Conservation (phyloP, 495 filamentous ascomycete genomes). For the Clavariopsis aquatica region DNA sequence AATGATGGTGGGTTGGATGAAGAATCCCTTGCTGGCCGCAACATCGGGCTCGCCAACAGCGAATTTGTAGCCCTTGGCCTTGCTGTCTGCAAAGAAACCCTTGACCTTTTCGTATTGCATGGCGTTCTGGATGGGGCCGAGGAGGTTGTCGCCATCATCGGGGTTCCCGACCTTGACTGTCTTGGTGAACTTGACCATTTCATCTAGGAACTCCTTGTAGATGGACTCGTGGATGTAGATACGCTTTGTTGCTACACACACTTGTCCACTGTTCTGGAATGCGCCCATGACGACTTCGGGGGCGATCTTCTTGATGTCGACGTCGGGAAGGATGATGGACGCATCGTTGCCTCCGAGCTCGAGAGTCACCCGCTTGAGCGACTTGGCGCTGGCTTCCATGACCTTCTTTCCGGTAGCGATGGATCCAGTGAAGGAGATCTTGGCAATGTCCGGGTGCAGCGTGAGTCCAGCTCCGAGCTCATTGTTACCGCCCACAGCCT, state of each 20-base stretch:
- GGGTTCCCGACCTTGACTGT: conserved; percentile 44
- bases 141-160: conserved; percentile 41
- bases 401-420: conserved; percentile 65
- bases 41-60: conserved; percentile 48
- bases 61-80: conserved; percentile 48
- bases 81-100: conserved; percentile 49
- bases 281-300: conserved; percentile 57
- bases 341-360: conserved; percentile 71
- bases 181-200: conserved; percentile 58
- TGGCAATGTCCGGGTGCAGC: conserved; percentile 61
- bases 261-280: conserved; percentile 64
- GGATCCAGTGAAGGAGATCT: conserved; percentile 71
- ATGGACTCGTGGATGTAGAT: conserved; percentile 70
- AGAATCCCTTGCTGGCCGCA: conserved; percentile 50
- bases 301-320: conserved; percentile 62
- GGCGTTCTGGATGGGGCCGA: conserved; percentile 58
- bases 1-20: conserved; percentile 59
- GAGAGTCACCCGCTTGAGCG: conserved; percentile 62
- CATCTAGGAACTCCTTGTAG: conserved; percentile 61
- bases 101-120: conserved; percentile 53
- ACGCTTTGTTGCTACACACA: conserved; percentile 65
- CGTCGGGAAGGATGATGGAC: conserved; percentile 64
- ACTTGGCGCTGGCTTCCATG: conserved; percentile 60
- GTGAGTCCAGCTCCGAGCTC: conserved; percentile 62
- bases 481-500: conserved; percentile 66